These are phyloP conservation scores for Arthrobotrys musiformis DNA, from an alignment of 2,329 filamentous ascomycete genomes.

Conservation along the genomic window DNA sequence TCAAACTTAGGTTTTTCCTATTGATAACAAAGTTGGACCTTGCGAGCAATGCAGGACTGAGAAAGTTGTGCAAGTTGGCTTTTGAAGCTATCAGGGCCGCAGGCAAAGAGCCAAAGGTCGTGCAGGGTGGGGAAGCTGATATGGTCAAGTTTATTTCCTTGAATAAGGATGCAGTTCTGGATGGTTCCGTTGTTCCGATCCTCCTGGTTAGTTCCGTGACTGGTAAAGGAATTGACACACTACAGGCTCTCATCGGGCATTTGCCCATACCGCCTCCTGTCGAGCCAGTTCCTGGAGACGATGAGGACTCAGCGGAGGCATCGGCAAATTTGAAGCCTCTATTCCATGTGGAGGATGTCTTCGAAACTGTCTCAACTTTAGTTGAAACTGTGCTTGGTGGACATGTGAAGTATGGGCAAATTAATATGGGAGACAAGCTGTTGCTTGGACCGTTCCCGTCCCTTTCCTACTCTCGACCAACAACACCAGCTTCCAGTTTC, in stretches of 20 bases:
- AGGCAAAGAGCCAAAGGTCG: constrained; percentile 72
- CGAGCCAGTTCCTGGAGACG: constrained; percentile 64
- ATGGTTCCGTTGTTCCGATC: constrained; percentile 75
- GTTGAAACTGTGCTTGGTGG: constrained; percentile 82
- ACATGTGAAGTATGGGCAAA: constrained; percentile 79
- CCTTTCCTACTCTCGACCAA: constrained; percentile 55
- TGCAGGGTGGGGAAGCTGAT: constrained; percentile 61
- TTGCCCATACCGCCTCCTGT: constrained; percentile 75
- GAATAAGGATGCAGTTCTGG: constrained; percentile 56
- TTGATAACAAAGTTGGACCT: constrained; percentile 92
- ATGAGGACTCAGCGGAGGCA: constrained; percentile 38
- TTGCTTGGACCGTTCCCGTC: constrained; percentile 79
- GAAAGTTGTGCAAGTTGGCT: constrained; percentile 76
- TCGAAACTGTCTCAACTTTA: constrained; percentile 62
- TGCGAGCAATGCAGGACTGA: constrained; percentile 77
- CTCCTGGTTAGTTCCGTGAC: constrained; percentile 87
- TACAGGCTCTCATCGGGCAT: constrained; percentile 82
- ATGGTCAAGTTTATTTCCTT: constrained; percentile 58
- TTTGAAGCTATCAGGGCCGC: constrained; percentile 80
- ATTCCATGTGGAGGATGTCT: constrained; percentile 92
- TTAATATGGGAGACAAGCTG: constrained; percentile 81
- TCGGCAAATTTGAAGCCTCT: constrained; percentile 71
- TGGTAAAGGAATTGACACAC: constrained; percentile 80
- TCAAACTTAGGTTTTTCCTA: constrained; percentile 80
- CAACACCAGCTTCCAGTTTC: constrained; percentile 61